Evolutionary conservation across 2,329 filamentous ascomycete genomes (phyloP).

Genomic region (Alternaria panax): DNA sequence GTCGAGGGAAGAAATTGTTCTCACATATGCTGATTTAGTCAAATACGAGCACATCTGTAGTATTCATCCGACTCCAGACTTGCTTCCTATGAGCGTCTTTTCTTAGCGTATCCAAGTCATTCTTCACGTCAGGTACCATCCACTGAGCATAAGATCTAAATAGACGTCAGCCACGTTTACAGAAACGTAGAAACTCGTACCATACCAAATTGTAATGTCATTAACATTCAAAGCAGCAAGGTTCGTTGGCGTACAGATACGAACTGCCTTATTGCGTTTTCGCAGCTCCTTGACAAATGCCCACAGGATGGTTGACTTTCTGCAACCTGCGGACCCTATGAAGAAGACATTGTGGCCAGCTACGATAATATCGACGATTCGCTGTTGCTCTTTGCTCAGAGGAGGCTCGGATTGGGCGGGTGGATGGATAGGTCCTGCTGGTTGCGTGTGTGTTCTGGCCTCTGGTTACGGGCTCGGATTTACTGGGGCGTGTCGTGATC

Average conservation of each 20-base stretch:
- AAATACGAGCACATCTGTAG: constrained; percentile 66
- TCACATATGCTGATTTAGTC: constrained; percentile 73
- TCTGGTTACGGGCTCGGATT: neutral
- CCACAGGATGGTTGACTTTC: constrained; percentile 64
- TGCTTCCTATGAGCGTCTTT: neutral
- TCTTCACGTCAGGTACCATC: neutral
- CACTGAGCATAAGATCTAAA: neutral
- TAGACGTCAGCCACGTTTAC: neutral
- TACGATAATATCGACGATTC: constrained; percentile 61
- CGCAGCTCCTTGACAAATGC: constrained; percentile 55
- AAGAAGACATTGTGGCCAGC: constrained; percentile 67
- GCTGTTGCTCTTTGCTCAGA: constrained; percentile 56
- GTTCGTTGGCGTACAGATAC: constrained; percentile 67
- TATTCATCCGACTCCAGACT: neutral
- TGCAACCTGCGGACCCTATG: constrained; percentile 68
- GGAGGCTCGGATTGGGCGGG: neutral
- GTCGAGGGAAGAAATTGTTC: constrained; percentile 60
- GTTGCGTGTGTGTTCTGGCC: neutral
- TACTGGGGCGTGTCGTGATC: neutral
- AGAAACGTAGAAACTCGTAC: neutral
- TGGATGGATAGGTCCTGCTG: neutral
- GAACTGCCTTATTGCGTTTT: constrained; percentile 49
- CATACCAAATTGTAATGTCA: constrained; percentile 59
- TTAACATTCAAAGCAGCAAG: constrained; percentile 64
- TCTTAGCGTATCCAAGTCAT: neutral